Base-by-base conservation (phyloP, 805 yeast genomes). In the Candida saitoana region DNA sequence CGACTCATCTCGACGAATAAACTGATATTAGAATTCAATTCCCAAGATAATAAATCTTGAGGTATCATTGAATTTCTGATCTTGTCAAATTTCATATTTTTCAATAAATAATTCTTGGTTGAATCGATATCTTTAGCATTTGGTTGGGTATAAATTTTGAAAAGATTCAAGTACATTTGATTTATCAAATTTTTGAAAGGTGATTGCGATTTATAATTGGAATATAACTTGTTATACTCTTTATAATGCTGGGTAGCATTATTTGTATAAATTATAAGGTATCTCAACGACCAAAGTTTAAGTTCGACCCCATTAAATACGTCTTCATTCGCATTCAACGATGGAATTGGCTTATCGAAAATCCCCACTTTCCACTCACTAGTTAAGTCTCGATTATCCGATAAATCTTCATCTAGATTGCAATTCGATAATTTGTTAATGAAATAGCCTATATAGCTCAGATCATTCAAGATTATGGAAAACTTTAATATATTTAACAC, bases 381-480 rank as follows among this genome's bases (percentile, higher is more conserved):
- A 4, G 58, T 63, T 41, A 65, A 59, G 51, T 86, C 93, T 42
- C 91, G 69, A 49, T 82, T 82, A 54, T 86, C 91, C 2, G 36
- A 11, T 1, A 44, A 39, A 3, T 43, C 38, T 14, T 22, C 24
- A 4, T 38, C 40, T 5, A 41, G 44, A n/a, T 42, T 37, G 8
- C 47, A 51, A 15, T 42, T 44, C 9, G 40, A 49, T 7, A 63
- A 30, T 20, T 47, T 38, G 5, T 46, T 44, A 25, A 42, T 32
- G 44, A 67, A 67, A 43, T 64, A 66, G 24, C 39, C 42, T 31
- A 56, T 46, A 41, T 63, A 66, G 4, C 56, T 55, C 36, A 57
- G 63, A 16, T 63, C 63, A 20, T 62, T 62, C 8, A 54, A 48
- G 19, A 69, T 49, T 43, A 73, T 60, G 7, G 59, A 49, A 33